These are phyloP conservation scores for Silene conica DNA, from an alignment of 148 eudicot genomes.

Conservation along the genomic window DNA sequence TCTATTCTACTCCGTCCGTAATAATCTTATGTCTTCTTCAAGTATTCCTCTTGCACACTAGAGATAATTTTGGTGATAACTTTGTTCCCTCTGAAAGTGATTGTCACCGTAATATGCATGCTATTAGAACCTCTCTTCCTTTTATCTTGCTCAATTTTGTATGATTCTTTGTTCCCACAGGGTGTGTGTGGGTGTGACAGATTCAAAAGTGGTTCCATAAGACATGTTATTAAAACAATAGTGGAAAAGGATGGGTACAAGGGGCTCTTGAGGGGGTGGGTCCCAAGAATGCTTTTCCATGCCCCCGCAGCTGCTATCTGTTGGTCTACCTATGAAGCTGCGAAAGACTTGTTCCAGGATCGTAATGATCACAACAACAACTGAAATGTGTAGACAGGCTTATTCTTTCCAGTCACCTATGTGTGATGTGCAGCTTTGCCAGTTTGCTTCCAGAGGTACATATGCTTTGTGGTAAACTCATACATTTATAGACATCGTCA, in stretches of 20 bases:
- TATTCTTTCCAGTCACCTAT: conserved; percentile 8
- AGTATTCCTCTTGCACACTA: neutral
- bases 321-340: conserved; percentile 91
- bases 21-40: neutral
- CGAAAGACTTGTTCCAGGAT: conserved; percentile 58
- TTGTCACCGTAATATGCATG: neutral
- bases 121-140: neutral
- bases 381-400: conserved; percentile 12
- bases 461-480: conserved; percentile 13
- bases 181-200: conserved; percentile 89
- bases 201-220: conserved; percentile 61
- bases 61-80: conserved; percentile 1
- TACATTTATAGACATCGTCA: conserved; percentile 5
- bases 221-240: conserved; percentile 52
- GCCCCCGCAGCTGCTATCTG: conserved; percentile 89
- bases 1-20: too few species aligned
- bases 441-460: conserved; percentile 17
- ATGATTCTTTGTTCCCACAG: conserved; percentile 29
- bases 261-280: conserved; percentile 79
- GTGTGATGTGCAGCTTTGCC: neutral
- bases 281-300: conserved; percentile 83
- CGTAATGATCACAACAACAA: conserved; percentile 26
- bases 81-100: neutral
- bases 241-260: conserved; percentile 66
- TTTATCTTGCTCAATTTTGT: neutral